Base-by-base conservation (phyloP, 495 filamentous ascomycete genomes). In the Poronia punctata region DNA sequence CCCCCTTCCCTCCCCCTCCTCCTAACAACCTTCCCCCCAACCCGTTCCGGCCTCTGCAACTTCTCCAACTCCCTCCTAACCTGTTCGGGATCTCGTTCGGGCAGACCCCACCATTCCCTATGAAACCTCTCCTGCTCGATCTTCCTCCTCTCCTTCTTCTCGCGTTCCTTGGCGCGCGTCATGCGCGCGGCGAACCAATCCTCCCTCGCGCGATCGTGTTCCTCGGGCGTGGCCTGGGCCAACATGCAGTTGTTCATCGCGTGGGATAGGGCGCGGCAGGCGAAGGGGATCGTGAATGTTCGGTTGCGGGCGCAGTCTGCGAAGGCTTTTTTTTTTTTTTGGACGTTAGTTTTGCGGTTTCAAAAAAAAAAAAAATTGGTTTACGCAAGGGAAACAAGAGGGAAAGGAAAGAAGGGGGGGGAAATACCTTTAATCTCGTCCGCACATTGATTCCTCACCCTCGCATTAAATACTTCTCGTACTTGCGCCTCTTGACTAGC, bases 241-340 rank as follows among this genome's bases (percentile, higher is more conserved):
- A 88, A 61, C 90, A 98, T 95, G 66, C 92, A 98, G 36, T 65
- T 71, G 65, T 97, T 97, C 92, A 98, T 98, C 15, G 77, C 70
- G 24, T 80, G 75, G 29, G 84, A 83, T 50, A 88, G 71, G 7
- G 66, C 60, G 19, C 88, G 83, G 66, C 92, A 98, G 11, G 78
- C 72, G 75, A 88, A 95, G 2, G 85, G 81, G 12, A 86, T 83
- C 23, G 81, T 83, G 50, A 96, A 70, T 8, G 93, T 97, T 38
- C 86, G 83, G 60, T 79, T 79, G 24, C 77, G 72, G 18, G 89
- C 88, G 71, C 92, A 98, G 55, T 83, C 74, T 31, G 93, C 92
- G 62, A 97, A 92, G 40, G 81, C 90, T 95, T 43, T 15, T 40
- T 38, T 40, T 18, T 11, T 24, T 19, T 37, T 18, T 9, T 16